Base-by-base conservation (phyloP, 345 rosid genomes). In the Pistacia atlantica region DNA sequence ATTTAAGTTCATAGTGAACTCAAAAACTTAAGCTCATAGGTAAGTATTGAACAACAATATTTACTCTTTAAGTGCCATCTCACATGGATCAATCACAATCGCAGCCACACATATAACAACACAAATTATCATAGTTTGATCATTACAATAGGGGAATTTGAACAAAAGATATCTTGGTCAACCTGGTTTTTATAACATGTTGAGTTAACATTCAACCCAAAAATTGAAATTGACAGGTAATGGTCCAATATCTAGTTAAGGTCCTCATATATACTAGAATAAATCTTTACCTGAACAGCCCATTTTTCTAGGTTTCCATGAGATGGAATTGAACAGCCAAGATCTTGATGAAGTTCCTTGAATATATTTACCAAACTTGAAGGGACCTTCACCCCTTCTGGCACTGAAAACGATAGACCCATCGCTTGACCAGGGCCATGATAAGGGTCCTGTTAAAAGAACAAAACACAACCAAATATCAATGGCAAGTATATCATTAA, bases 401-500 rank as follows among this genome's bases (percentile, higher is more conserved):
- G 99, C 42, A 92, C 98, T 55, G 99, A 93, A 85, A 96, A 96
- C 9, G 98, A 84, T 20, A 96, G 93, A 12, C 99, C 98, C 99
- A 96, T 93, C 62, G 99, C 99, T 78, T 96, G 99, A 80, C 93
- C 93, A 63, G 93, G 93, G 75, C 97, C 99, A 72, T 93, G 99
- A 75, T 96, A 96, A 81, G 99, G 99, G 79, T 96, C 98, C 92
- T 84, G 76, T 72, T 54, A 75, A 8, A 65, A 73, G 54, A 59
- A 73, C 46, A 46, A 56, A 10, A 35, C 4, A 58, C 69, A 63
- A 22, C 8, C 6, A 45, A 28, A 60, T 42, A 60, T 52, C 49
- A 52, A 59, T 25, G 60, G 25, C 45, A 1, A 20, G 49, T 45
- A 71, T 12, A 22, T 45, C 22, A n/a, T 35, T 20, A 37, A 12